phyloP scores from a whole-genome alignment of 306 rosid species.

The Cicer cuneatum region DNA sequence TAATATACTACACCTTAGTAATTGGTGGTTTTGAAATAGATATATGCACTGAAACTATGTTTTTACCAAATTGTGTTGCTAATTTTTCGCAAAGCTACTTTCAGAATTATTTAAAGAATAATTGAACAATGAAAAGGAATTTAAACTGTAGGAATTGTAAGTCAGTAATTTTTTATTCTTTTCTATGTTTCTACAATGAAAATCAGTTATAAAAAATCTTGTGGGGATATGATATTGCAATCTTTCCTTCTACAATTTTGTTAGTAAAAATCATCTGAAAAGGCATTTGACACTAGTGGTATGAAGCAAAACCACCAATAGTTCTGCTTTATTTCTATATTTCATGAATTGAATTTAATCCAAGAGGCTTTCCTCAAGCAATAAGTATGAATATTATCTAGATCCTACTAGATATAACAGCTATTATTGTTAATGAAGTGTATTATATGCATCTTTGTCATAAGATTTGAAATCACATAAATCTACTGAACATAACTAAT shows the following conservation, averaged over 20 bases:
- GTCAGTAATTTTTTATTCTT: background rate
- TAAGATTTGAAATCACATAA: constrained; percentile 10
- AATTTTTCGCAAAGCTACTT: background rate
- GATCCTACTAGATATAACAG: constrained; percentile 12
- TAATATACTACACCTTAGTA: background rate
- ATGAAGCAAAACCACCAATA: constrained; percentile 25
- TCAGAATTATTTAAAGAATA: background rate
- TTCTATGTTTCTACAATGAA: background rate
- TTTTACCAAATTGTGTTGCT: background rate
- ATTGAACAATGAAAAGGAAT: background rate
- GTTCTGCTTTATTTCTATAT: constrained; percentile 32
- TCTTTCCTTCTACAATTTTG: constrained; percentile 4
- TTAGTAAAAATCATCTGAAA: background rate
- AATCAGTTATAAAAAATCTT: constrained; percentile 4
- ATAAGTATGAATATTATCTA: background rate
- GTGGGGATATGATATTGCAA: background rate
- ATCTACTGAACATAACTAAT: constrained; percentile 14
- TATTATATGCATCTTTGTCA: background rate
- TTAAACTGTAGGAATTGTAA: background rate
- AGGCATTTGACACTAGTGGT: background rate
- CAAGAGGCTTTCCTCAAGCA: constrained; percentile 9
- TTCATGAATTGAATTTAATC: constrained; percentile 1
- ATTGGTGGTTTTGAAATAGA: background rate
- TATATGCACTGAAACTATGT: background rate
- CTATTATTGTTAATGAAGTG: background rate